Conservation (phyloP, 164 flowering plant genomes). For the Macadamia tetraphylla region DNA sequence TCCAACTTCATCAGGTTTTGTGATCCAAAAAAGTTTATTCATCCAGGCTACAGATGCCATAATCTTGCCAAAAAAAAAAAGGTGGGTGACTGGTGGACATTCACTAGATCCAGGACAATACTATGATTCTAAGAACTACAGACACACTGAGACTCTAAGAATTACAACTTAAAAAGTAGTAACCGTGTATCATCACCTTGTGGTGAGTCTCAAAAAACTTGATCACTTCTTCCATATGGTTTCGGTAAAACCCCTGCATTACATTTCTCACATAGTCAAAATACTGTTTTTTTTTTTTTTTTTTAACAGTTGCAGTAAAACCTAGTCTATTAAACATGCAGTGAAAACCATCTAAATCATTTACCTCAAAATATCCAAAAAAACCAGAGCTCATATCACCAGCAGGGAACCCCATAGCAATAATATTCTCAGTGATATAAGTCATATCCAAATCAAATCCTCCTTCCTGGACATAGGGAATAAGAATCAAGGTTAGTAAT, state of each 20-base stretch:
- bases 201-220: constrained; percentile 94
- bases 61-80: no score
- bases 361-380: constrained; percentile 94
- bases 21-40: no score
- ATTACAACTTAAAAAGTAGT: not conserved
- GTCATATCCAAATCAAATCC: constrained; percentile 99
- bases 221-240: constrained; percentile 99
- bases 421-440: constrained; percentile 92
- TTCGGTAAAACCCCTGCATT: constrained; percentile 87
- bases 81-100: no score
- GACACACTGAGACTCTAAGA: not conserved
- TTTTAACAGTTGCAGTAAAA: not conserved
- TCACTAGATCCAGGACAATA: not conserved
- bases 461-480: constrained; percentile 61
- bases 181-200: constrained; percentile 44
- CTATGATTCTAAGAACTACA: not conserved
- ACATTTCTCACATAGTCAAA: constrained; percentile 13
- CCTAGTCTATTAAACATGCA: constrained; percentile 1
- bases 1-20: no score
- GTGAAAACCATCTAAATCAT: not conserved
- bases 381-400: constrained; percentile 99
- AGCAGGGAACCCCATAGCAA: constrained; percentile 99
- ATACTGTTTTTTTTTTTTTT: not conserved
- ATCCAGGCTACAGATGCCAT: no score
- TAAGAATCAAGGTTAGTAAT: constrained; percentile 6